Base-by-base conservation (phyloP, 192 early-diverging fungal species). In the Paraglomus brasilianum region DNA sequence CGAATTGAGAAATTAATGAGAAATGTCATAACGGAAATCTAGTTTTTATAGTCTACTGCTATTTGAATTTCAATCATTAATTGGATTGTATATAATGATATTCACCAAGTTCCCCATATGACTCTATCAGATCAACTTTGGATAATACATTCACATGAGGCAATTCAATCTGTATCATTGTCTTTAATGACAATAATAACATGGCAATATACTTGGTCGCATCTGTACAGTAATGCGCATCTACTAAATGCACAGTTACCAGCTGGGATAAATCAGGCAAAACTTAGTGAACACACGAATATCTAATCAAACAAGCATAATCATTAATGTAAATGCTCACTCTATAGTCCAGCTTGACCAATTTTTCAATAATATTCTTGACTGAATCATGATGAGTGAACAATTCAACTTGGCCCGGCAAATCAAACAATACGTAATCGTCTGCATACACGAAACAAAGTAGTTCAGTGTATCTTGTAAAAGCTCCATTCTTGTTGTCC, bases 91-190 rank as follows among this genome's bases (percentile, higher is more conserved):
- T 22, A 30, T 66, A 13, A 13, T 19, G 21, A 8, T 14, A 65
- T 73, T 61, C 71, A 85, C 83, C 74, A 40, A 89, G 63, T 70
- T 85, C 82, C 13, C 89, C 91, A 71, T 95, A 93, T 2, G 86
- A 84, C 55, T 88, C 85, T 42, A 99, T 79, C 45, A 99, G 76
- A 74, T 99, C 97, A 50, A 96, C 86, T 73, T 99, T 99, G 47
- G 91, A 93, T 49, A 99, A 77, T n/a, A 97, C 92, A 74, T 99
- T 99, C 57, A 99, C 81, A 73, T 97, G 95, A 13, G 97, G 97
- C 39, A 98, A 79, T 62, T 97, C 97, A 11, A 97, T 81, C 77
- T 94, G 90, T 10, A 94, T 77, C 95, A 97, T 97, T 5, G 93
- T 92, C 58, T 95, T 93, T 38, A 98, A 84, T 0, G 92, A 92